Conservation (phyloP, 768 basidiomycete species). For the Mycena crocata region DNA sequence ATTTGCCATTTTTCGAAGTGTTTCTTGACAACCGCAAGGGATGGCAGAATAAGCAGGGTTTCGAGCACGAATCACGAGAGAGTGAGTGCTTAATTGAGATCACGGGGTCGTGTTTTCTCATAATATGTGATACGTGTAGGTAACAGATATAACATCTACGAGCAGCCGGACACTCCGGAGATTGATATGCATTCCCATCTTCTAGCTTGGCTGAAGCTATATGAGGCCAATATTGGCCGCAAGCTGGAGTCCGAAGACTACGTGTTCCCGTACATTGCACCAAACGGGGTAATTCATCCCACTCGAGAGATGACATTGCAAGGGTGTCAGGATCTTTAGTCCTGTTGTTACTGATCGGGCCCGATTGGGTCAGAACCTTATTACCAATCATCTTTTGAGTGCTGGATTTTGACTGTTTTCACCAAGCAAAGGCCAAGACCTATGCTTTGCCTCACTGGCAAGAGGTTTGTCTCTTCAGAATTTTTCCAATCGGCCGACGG, state of each 20-base stretch:
- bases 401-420: no score
- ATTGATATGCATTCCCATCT: not conserved
- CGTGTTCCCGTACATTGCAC: conserved; percentile 45
- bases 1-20: conserved; percentile 29
- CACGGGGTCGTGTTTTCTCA: conserved; percentile 14
- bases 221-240: conserved; percentile 36
- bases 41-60: no score
- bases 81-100: conserved; percentile 13
- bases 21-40: conserved; percentile 36
- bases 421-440: no score
- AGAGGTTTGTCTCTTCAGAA: no score
- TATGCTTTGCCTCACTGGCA: no score
- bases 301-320: conserved; percentile 39
- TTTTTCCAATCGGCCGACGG: no score
- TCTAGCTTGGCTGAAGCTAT: conserved; percentile 9
- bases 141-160: conserved; percentile 14
- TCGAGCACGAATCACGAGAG: conserved; percentile 33
- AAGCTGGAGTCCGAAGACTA: conserved; percentile 40
- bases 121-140: not conserved
- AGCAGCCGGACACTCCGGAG: not conserved
- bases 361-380: no score
- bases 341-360: no score
- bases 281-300: conserved; percentile 34
- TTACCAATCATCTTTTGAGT: no score
- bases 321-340: conserved; percentile 39